phyloP scores from a whole-genome alignment of 495 filamentous ascomycete genomes.

The Penicillium paradoxum region DNA sequence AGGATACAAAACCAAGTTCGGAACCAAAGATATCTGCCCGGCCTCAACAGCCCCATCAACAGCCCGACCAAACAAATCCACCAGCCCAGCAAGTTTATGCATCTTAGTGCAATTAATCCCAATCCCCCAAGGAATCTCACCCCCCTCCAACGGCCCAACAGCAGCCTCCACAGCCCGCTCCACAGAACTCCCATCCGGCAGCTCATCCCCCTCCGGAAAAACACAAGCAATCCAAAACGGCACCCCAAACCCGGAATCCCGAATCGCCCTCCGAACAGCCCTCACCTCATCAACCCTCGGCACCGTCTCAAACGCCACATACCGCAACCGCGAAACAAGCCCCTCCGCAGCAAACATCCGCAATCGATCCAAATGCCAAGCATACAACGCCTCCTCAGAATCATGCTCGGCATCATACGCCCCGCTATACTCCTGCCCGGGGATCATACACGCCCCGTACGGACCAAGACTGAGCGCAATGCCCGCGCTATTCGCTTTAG shows the following conservation, averaged over 20 bases:
- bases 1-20: conserved; percentile 59
- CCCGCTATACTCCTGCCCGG: conserved; percentile 60
- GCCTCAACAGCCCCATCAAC: conserved; percentile 4
- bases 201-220: conserved; percentile 49
- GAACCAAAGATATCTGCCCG: conserved; percentile 27
- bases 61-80: conserved; percentile 41
- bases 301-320: conserved; percentile 62
- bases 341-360: conserved; percentile 38
- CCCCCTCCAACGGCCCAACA: conserved; percentile 13
- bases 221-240: conserved; percentile 60
- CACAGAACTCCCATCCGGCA: conserved; percentile 36
- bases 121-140: conserved; percentile 51
- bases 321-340: conserved; percentile 35
- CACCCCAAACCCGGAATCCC: conserved; percentile 19
- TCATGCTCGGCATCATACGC: conserved; percentile 48
- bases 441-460: conserved; percentile 61
- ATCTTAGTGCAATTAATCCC: conserved; percentile 65
- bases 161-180: conserved; percentile 29
- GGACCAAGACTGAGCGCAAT: conserved; percentile 56
- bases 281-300: conserved; percentile 53
- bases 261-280: conserved; percentile 49
- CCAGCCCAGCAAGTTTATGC: conserved; percentile 43
- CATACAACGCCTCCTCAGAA: conserved; percentile 33
- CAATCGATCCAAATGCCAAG: conserved; percentile 55
- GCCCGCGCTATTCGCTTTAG: conserved; percentile 18